phyloP scores from a whole-genome alignment of 257 asterid species.

The Nicotiana undulata region DNA sequence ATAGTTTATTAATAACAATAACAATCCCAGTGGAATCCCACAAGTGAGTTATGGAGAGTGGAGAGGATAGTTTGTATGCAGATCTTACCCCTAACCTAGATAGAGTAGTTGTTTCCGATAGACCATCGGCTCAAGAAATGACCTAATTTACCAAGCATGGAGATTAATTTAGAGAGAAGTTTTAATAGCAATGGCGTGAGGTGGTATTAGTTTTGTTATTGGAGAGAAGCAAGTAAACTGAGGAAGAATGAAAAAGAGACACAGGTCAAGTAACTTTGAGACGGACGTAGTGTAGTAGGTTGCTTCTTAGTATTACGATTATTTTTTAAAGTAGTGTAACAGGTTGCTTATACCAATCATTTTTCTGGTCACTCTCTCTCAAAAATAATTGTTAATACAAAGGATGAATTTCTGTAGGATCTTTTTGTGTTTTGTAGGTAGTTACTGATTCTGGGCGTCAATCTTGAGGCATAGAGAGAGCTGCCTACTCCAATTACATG shows the following conservation, averaged over 20 bases:
- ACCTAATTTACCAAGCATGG: neutral
- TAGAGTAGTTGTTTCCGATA: too few relatives aligned
- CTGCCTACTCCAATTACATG: constrained; percentile 94
- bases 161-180: neutral
- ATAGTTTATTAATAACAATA: too few relatives aligned
- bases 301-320: neutral
- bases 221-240: neutral
- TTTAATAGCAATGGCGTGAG: neutral
- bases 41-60: too few relatives aligned
- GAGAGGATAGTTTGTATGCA: too few relatives aligned
- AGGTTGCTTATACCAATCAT: neutral
- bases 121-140: neutral
- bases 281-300: neutral
- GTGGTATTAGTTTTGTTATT: neutral
- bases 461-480: constrained; percentile 80
- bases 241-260: neutral
- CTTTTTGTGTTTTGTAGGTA: constrained; percentile 35
- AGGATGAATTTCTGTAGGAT: neutral
- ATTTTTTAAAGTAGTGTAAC: neutral
- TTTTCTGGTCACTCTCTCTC: neutral
- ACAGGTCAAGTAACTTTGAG: neutral
- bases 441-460: constrained; percentile 89
- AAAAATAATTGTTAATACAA: too few relatives aligned
- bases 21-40: too few relatives aligned
- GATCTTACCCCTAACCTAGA: too few relatives aligned